These are phyloP conservation scores for Boletus huronensis DNA, from an alignment of 768 basidiomycete species.

Conservation along the genomic window DNA sequence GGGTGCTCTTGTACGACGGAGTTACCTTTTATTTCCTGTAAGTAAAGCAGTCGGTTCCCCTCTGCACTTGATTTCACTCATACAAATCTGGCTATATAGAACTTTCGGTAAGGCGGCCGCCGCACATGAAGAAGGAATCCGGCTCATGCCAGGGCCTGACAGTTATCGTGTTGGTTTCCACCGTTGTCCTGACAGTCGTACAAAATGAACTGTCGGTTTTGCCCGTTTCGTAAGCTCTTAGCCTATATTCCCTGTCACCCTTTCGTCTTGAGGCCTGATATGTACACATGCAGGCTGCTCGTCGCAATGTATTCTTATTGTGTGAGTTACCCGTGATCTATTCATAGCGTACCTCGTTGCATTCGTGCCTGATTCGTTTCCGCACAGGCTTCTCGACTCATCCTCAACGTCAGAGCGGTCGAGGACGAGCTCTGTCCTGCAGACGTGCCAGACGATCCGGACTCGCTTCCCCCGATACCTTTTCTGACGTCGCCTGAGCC, in stretches of 20 bases:
- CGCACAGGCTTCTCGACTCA: constrained; percentile 17
- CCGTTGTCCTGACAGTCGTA: constrained; percentile 13
- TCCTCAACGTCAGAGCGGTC: constrained; percentile 17
- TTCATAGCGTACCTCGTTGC: not conserved
- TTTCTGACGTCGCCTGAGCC: not conserved
- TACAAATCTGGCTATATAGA: constrained; percentile 2
- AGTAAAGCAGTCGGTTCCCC: not conserved
- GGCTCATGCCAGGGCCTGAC: not conserved
- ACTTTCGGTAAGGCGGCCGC: constrained; percentile 11
- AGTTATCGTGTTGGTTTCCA: constrained; percentile 18
- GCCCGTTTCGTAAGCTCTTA: constrained; percentile 12
- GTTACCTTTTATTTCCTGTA: constrained; percentile 19
- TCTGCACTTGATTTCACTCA: not conserved
- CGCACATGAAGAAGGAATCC: not conserved
- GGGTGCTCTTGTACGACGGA: constrained; percentile 10
- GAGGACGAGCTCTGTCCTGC: not conserved
- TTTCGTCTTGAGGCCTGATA: not conserved
- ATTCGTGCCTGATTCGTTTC: not conserved
- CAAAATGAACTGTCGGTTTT: constrained; percentile 11
- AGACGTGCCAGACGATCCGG: constrained; percentile 1
- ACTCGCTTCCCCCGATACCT: not conserved
- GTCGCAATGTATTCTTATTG: constrained; percentile 20
- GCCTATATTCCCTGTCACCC: not conserved
- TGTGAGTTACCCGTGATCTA: constrained; percentile 9
- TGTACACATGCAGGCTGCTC: constrained; percentile 9